phyloP scores from a whole-genome alignment of 768 basidiomycete genomes.

The Calocera viscosa region DNA sequence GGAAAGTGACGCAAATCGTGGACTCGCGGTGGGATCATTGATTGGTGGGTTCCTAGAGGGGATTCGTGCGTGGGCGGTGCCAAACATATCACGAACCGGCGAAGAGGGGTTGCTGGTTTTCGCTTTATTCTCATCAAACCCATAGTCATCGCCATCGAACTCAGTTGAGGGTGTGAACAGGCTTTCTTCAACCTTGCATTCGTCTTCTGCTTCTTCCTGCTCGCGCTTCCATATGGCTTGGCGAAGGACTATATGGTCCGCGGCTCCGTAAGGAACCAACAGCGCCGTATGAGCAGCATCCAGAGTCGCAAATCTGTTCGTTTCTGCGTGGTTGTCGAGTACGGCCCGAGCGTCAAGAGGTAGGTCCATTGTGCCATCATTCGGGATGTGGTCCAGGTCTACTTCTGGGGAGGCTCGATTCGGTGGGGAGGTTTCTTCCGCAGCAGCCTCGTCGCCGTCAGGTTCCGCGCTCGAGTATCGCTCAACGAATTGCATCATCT shows the following conservation, averaged over 20 bases:
- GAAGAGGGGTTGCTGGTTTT: neutral
- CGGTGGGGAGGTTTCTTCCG: too few relatives aligned
- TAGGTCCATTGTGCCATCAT: too few relatives aligned
- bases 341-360: too few relatives aligned
- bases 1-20: neutral
- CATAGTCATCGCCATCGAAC: neutral
- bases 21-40: neutral
- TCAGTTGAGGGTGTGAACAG: neutral
- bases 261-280: neutral
- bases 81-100: neutral
- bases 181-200: neutral
- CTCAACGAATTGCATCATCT: slow-evolving; percentile 5
- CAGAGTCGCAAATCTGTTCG: too few relatives aligned
- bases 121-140: neutral
- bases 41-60: neutral
- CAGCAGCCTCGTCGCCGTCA: too few relatives aligned
- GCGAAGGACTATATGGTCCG: neutral
- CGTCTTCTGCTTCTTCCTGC: slow-evolving; percentile 8
- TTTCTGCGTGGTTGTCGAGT: too few relatives aligned
- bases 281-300: neutral
- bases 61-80: neutral
- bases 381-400: too few relatives aligned
- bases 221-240: slow-evolving; percentile 1
- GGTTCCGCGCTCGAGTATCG: neutral
- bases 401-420: too few relatives aligned